Percentiles rank a stretch among this genome's conserved stretches.
These are phyloP conservation scores for Coffea canephora DNA, from an alignment of 257 asterid species.

Conservation along the genomic window DNA sequence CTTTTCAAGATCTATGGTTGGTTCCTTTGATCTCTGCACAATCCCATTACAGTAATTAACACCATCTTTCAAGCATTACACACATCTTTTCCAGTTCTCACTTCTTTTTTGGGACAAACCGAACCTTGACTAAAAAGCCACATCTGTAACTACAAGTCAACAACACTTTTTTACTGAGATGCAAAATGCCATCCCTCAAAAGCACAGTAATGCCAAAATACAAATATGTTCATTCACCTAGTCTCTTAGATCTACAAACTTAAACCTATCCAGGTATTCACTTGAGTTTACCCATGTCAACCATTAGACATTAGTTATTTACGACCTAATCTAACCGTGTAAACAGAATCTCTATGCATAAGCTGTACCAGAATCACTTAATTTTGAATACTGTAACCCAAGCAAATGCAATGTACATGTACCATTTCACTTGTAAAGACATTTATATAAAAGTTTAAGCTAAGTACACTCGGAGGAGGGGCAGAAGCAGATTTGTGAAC, in stretches of 20 bases:
- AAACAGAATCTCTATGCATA: too few species aligned
- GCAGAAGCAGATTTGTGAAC: constrained; percentile 61
- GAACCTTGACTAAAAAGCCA: background rate
- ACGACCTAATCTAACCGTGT: too few species aligned
- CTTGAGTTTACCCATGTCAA: background rate
- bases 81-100: background rate
- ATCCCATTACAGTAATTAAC: constrained; percentile 16
- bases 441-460: constrained; percentile 20
- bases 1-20: constrained; percentile 63
- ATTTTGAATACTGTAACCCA: background rate
- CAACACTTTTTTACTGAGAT: background rate
- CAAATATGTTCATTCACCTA: background rate
- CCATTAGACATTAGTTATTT: background rate
- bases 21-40: constrained; percentile 74
- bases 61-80: background rate
- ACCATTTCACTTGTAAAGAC: background rate
- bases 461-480: constrained; percentile 61
- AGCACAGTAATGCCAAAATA: background rate
- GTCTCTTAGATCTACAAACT: background rate
- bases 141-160: background rate
- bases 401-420: background rate
- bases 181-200: background rate
- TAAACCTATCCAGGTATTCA: background rate
- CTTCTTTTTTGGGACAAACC: background rate
- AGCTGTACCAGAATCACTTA: too few species aligned